Percentiles rank a stretch among this genome's conserved stretches.
phyloP scores from a whole-genome alignment of 495 filamentous ascomycete species.

The Podospora pseudopauciseta region DNA sequence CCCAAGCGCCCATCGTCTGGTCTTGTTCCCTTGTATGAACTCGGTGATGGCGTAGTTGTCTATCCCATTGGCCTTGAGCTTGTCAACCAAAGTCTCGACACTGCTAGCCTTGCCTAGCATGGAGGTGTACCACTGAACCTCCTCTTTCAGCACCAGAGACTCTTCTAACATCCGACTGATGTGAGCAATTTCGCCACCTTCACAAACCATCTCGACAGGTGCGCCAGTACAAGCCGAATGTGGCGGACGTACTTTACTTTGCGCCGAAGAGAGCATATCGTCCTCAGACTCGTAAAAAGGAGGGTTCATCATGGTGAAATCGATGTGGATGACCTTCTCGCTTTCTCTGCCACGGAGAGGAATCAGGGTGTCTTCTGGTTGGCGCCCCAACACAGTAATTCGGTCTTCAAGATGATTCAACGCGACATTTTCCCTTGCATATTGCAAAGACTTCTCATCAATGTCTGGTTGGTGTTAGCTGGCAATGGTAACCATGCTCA shows the following conservation, averaged over 20 bases:
- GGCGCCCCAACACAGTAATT: conserved; percentile 59
- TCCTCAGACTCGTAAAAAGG: conserved; percentile 78
- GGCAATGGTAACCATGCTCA: neutral
- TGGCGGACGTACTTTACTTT: conserved; percentile 63
- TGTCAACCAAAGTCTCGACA: conserved; percentile 58
- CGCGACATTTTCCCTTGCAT: conserved; percentile 59
- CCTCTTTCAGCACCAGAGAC: conserved; percentile 55
- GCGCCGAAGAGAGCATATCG: conserved; percentile 63
- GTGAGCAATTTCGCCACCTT: conserved; percentile 81
- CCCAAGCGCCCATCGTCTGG: conserved; percentile 79
- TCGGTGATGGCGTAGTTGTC: conserved; percentile 80
- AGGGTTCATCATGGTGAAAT: conserved; percentile 94
- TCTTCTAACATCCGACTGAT: conserved; percentile 71
- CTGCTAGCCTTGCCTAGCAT: conserved; percentile 87
- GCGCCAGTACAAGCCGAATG: conserved; percentile 79
- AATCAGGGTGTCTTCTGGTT: conserved; percentile 53
- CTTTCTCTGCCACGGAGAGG: conserved; percentile 46
- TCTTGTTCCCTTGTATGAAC: conserved; percentile 76
- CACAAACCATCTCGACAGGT: conserved; percentile 79
- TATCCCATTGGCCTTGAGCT: conserved; percentile 55
- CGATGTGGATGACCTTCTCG: conserved; percentile 56
- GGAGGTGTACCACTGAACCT: conserved; percentile 81
- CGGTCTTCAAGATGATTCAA: conserved; percentile 61
- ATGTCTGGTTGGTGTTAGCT: conserved; percentile 52
- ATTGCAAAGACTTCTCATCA: conserved; percentile 65